phyloP scores from a whole-genome alignment of 139 green algal genomes.

The Spirogloea muscicola region DNA sequence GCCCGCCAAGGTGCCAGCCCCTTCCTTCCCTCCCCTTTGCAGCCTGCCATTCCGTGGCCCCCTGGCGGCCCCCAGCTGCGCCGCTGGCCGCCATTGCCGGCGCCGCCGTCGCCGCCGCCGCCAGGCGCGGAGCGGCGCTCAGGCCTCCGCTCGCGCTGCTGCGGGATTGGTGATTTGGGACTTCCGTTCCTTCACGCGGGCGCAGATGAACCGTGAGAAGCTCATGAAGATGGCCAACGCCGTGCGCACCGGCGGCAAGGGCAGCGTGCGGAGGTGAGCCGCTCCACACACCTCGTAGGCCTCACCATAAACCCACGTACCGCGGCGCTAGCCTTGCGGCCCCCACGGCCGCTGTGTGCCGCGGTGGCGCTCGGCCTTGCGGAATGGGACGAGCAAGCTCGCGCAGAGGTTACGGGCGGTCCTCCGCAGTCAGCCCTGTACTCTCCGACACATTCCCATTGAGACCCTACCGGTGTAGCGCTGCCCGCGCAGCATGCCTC shows the following conservation, averaged over 20 bases:
- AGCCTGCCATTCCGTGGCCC: no score
- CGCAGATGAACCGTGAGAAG: conserved; percentile 88
- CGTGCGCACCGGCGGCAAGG: conserved; percentile 93
- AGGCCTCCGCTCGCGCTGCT: no score
- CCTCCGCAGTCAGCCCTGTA: background rate
- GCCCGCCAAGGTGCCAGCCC: no score
- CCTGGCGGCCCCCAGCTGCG: no score
- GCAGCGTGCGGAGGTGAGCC: conserved; percentile 63
- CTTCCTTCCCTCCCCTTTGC: no score
- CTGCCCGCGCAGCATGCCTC: no score
- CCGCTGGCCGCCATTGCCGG: no score
- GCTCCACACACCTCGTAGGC: background rate
- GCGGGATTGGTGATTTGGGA: no score
- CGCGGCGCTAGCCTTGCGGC: background rate
- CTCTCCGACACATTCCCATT: background rate
- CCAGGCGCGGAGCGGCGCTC: no score
- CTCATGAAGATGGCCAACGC: conserved; percentile 85
- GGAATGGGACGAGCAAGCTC: background rate
- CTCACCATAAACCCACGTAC: background rate
- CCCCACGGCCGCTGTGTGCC: background rate
- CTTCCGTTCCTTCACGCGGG: no score
- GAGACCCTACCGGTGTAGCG: no score
- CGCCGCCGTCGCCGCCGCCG: no score
- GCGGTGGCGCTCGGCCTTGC: background rate
- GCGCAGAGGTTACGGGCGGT: background rate